Evolutionary conservation across 2,329 filamentous ascomycete species (phyloP), one percentile per base, ranked within the genome.

Genomic region (Aureobasidium sp.): DNA sequence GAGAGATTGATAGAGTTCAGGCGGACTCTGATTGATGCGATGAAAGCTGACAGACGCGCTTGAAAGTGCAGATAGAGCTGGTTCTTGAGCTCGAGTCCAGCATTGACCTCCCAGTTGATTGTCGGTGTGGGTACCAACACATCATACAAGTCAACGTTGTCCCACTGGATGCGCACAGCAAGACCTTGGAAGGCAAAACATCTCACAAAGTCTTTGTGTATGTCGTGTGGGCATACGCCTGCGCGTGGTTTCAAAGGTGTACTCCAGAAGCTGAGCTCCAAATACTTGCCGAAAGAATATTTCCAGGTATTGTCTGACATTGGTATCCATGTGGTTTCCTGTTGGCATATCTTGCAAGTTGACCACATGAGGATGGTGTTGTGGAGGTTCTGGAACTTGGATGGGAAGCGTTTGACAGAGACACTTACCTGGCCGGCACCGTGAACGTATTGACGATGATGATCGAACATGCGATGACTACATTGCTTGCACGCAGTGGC

Each of bases 241-340:
- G 87, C 85, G 65, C 83, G 85, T 66, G 86, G 84, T 69, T 86
- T 88, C 51, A 97, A 77, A 38, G 90, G 88, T 43, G 84, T 88
- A 69, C 92, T 93, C 92, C 93, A 99, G 73, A 97, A 97, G 2
- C 92, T 91, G 19, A 99, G 79, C 74, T 99, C 94, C n/a, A 99
- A 79, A 69, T 97, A 99, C 73, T 99, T 99, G 11, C 90, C 94
- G 69, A 99, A 95, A 0, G 94, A 99, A 72, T 99, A 99, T 71
- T 95, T 96, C 89, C 91, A 99, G 0, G 92, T 95, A 67, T 85
- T 91, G 60, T 91, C 86, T 0, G 93, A 96, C 90, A 99, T 96
- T 33, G 87, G 86, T 65, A 89, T 88, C 50, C 92, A 86, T 40
- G 90, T 89, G 0, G 93, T 95, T 70, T 97, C 92, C 65, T 90